Evolutionary conservation across 257 asterid genomes (phyloP), one percentile per base, ranked within the genome.

Genomic region (Jacaranda copaia): DNA sequence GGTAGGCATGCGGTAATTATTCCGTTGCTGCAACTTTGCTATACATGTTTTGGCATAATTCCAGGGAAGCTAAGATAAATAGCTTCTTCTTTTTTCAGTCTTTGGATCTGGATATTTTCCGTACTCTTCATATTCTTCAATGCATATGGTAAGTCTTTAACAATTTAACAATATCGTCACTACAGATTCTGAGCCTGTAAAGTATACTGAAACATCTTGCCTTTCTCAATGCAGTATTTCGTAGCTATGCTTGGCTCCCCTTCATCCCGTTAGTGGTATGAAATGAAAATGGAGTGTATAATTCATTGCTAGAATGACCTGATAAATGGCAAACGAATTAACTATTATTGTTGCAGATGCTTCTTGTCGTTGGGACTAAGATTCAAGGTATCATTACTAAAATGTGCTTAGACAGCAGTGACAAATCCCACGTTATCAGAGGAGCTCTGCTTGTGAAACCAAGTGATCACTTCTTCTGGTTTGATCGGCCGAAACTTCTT

Each of bases 41-140:
- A 55, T 43, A 25, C 9, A 68, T n/a, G 35, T 61, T 15, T 36
- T 6, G 1, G 53, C 51, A 56, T 15, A 62, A 12, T 8, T 57
- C 14, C 16, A 3, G 7, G 6, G 39, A 57, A 40, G 11, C 19
- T 75, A 74, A 73, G 40, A 48, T 36, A 9, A 38, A 36, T 16
- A 55, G 14, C 35, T 43, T 19, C 52, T 38, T 13, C 19, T 51
- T 67, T 74, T 68, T 83, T 77, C 89, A 92, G 94, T 66, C 86
- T 89, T 46, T 87, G 96, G 90, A 87, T 88, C 39, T 92, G 97
- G 97, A 55, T 84, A 51, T 92, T 88, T 84, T 92, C 94, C 11
- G 82, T 88, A 4, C 90, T 92, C 76, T 92, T 87, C 93, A 92
- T 92, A 79, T 92, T 92, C 88, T 88, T 92, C 81, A 85, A 88